A percentile compares a stretch with the other conserved stretches of the same genome.
Conservation (phyloP, 352 stramenopile species). For the Lagenidium sp. region DNA sequence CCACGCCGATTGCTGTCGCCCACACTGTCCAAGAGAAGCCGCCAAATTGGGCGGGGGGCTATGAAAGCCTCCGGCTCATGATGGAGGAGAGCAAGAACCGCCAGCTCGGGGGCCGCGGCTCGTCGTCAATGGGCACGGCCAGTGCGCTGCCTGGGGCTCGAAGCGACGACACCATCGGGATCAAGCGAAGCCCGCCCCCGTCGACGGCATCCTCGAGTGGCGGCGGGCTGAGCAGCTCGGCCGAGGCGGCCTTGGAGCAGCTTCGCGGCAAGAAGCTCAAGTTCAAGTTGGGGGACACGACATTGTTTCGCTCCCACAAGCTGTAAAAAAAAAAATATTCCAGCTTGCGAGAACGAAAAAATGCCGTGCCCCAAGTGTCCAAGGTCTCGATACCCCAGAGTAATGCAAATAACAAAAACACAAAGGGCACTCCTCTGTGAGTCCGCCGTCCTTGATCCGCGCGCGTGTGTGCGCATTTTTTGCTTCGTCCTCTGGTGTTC, state of each 20-base stretch:
- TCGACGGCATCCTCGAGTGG: too few species aligned
- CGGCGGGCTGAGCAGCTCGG: conserved; percentile 12
- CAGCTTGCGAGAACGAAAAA: too few species aligned
- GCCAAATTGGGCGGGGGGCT: conserved; percentile 68
- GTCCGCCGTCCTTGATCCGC: too few species aligned
- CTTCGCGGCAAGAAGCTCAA: conserved; percentile 83
- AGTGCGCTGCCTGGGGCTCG: conserved; percentile 7
- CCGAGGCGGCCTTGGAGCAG: conserved; percentile 50
- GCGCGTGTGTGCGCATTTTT: too few species aligned
- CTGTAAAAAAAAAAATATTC: conserved; percentile 42
- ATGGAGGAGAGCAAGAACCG: conserved; percentile 82
- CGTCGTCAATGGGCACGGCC: conserved; percentile 1
- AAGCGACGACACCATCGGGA: conserved; percentile 9
- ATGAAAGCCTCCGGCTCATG: conserved; percentile 70
- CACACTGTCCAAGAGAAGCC: conserved; percentile 79
- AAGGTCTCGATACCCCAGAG: too few species aligned
- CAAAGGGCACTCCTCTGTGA: too few species aligned
- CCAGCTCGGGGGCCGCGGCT: conserved; percentile 18
- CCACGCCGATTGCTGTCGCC: conserved; percentile 64
- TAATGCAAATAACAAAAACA: too few species aligned
- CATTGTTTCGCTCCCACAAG: conserved; percentile 69
- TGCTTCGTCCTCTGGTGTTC: too few species aligned
- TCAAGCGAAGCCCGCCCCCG: conserved; percentile 14
- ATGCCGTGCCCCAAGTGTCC: too few species aligned
- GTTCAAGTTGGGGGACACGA: conserved; percentile 73